phyloP scores from a whole-genome alignment of 2,329 filamentous ascomycete genomes.

The Aspergillus cejpii region DNA sequence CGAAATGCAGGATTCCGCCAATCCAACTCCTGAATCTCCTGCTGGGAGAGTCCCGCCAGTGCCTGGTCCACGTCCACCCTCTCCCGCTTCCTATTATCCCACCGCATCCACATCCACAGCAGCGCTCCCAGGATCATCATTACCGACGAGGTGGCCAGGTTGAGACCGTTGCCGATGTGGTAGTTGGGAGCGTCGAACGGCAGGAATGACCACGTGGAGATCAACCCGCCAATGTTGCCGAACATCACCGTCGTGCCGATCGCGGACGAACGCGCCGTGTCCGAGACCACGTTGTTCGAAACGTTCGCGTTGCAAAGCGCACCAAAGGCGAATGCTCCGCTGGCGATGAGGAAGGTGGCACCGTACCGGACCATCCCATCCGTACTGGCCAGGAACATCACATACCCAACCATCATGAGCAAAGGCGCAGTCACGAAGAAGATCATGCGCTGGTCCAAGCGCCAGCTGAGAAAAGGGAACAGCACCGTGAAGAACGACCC shows the following conservation, averaged over 20 bases:
- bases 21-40: slow-evolving; percentile 55
- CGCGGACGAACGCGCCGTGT: slow-evolving; percentile 60
- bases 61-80: slow-evolving; percentile 50
- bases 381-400: slow-evolving; percentile 59
- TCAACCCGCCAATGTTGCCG: slow-evolving; percentile 64
- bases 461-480: slow-evolving; percentile 57
- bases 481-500: slow-evolving; percentile 60
- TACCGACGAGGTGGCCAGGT: slow-evolving; percentile 55
- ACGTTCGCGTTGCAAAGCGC: slow-evolving; percentile 61
- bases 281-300: slow-evolving; percentile 63
- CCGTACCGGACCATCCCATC: slow-evolving; percentile 55
- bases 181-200: slow-evolving; percentile 59
- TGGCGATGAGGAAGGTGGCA: slow-evolving; percentile 63
- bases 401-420: slow-evolving; percentile 62
- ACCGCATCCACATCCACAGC: slow-evolving; percentile 55
- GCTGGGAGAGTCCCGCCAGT: slow-evolving; percentile 48
- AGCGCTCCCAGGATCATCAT: slow-evolving; percentile 48
- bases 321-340: slow-evolving; percentile 57
- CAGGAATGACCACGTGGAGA: slow-evolving; percentile 60
- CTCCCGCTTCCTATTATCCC: slow-evolving; percentile 56
- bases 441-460: slow-evolving; percentile 53
- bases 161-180: slow-evolving; percentile 64
- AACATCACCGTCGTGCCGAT: slow-evolving; percentile 65
- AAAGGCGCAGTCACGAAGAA: slow-evolving; percentile 57
- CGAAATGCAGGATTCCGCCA: slow-evolving; percentile 61